Conservation (phyloP, 2,329 filamentous ascomycete species). For the Claviceps sp. region DNA sequence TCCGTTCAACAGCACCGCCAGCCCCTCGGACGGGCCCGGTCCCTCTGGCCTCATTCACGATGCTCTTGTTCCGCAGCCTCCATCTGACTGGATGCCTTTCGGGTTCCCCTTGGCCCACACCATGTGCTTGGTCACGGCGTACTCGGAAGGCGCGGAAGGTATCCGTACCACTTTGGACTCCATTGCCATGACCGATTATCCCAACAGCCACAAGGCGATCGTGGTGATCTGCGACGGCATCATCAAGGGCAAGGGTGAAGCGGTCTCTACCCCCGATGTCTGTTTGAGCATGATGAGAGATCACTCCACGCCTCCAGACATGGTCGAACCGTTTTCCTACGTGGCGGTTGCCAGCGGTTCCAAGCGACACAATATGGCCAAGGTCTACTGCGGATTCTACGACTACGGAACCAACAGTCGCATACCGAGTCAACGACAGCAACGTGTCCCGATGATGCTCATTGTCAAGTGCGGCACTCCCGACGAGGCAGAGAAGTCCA, state of each 20-base stretch:
- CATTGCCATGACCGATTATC: conserved; percentile 93
- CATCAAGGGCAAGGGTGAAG: conserved; percentile 90
- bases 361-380: conserved; percentile 99
- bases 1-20: conserved; percentile 39
- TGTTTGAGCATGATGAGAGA: conserved; percentile 92
- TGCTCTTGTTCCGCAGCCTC: conserved; percentile 87
- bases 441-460: conserved; percentile 94
- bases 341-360: conserved; percentile 91
- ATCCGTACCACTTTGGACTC: conserved; percentile 91
- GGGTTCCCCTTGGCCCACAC: conserved; percentile 88
- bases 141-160: conserved; percentile 89
- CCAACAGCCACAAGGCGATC: conserved; percentile 97
- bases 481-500: conserved; percentile 65
- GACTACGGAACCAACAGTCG: conserved; percentile 76
- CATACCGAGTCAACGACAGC: conserved; percentile 76
- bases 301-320: conserved; percentile 61
- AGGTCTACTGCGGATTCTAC: conserved; percentile 96
- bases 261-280: conserved; percentile 76
- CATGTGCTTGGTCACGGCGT: conserved; percentile 90
- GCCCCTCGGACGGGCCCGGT: conserved; percentile 54
- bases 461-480: conserved; percentile 93
- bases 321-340: conserved; percentile 86
- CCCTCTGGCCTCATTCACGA: conserved; percentile 95
- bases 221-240: conserved; percentile 94
- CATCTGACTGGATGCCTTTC: conserved; percentile 93